A percentile compares a stretch with the other conserved stretches of the same genome.
phyloP scores from a whole-genome alignment of 345 rosid genomes.

The Punica granatum region DNA sequence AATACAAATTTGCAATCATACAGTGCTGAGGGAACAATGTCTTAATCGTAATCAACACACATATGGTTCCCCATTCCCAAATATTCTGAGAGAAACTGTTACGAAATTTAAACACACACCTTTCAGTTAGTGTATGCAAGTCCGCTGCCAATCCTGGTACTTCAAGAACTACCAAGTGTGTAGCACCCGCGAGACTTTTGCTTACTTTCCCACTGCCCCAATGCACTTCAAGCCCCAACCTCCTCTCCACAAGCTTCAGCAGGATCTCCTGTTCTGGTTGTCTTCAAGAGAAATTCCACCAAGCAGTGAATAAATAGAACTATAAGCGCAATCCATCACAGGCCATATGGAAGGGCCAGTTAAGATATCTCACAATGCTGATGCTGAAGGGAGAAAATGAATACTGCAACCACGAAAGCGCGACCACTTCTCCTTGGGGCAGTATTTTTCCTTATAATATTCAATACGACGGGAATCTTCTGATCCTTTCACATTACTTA shows the following conservation, averaged over 20 bases:
- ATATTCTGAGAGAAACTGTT: background rate
- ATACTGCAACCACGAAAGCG: conserved; percentile 55
- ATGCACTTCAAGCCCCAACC: conserved; percentile 60
- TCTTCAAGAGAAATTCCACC: conserved; percentile 25
- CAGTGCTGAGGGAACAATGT: background rate
- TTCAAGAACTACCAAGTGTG: conserved; percentile 62
- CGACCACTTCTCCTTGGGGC: conserved; percentile 75
- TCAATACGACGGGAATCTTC: conserved; percentile 41
- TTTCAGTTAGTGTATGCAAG: conserved; percentile 29
- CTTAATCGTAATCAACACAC: no score
- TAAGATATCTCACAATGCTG: conserved; percentile 41
- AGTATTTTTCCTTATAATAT: conserved; percentile 53
- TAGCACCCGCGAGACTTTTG: conserved; percentile 45
- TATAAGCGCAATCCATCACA: background rate
- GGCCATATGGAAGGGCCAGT: background rate
- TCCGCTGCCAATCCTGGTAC: conserved; percentile 36
- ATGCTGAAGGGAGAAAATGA: conserved; percentile 35
- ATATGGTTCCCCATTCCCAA: no score
- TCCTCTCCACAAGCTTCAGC: conserved; percentile 46
- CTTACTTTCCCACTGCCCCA: conserved; percentile 79
- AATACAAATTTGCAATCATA: background rate
- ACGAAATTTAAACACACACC: conserved; percentile 30
- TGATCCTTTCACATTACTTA: conserved; percentile 46
- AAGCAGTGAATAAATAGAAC: background rate
- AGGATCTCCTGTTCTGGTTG: conserved; percentile 46